Base-by-base conservation (phyloP, 1,284 basidiomycete genomes). In the Sporisorium sorghi region DNA sequence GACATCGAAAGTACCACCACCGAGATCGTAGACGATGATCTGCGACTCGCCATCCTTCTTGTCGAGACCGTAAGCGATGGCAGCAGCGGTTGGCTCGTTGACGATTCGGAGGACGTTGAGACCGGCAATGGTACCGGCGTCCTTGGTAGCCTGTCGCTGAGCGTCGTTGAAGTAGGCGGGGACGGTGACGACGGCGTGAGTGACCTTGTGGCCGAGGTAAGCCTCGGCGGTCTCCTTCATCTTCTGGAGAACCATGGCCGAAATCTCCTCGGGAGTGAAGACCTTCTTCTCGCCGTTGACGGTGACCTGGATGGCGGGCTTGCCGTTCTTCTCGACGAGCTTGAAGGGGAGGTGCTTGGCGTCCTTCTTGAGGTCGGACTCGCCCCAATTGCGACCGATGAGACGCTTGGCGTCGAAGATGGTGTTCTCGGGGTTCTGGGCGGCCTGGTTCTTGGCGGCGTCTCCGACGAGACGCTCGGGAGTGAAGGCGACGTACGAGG, bases 211-310 rank as follows among this genome's bases (percentile, higher is more conserved):
- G 77, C 94, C 95, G 65, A 99, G 91, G 87, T 97, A 97, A 23
- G 94, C 93, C 89, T 98, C 96, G 71, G 96, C 96, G 47, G 93
- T 98, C 88, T 98, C 96, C 90, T 98, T 98, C 95, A 99, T 98
- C 89, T 98, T 98, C 70, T 86, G 88, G 69, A 98, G 87, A 81
- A 99, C 90, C 96, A 98, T 99, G 63, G 95, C 93, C 60, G 90
- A 92, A 79, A 94, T 89, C 86, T 94, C 93, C 86, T 95, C 93
- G 1, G 93, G 91, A 44, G 84, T 85, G 72, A 86, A 86, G 28
- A 79, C 70, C 66, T 79, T 79, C 57, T 77, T 68, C 17, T 79
- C 63, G 49, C 79, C 82, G 30, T 75, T 77, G 46, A 83, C 78
- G 43, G 69, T 61, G 50, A 84, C 80, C 72, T 83, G 73, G 57